These are phyloP conservation scores for Wickerhamomyces mucosus DNA, from an alignment of 805 yeast genomes.

Conservation along the genomic window DNA sequence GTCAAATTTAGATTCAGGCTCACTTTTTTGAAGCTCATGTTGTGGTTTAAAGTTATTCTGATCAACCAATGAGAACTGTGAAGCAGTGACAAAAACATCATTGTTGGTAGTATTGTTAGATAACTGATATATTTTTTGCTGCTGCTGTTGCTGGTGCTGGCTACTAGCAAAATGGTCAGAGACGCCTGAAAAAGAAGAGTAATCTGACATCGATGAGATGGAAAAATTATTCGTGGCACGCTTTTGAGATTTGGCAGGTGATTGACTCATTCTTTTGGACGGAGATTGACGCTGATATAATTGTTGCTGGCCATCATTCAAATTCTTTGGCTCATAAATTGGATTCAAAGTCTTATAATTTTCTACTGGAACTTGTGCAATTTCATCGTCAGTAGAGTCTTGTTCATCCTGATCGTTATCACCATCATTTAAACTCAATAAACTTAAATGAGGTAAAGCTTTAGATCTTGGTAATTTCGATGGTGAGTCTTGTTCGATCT, in stretches of 20 bases:
- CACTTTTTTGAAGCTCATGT: no score
- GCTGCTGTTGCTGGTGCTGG: slow-evolving; percentile 1
- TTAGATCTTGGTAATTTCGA: slow-evolving; percentile 17
- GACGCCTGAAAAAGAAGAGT: slow-evolving; percentile 11
- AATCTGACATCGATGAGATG: slow-evolving; percentile 17
- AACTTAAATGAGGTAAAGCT: slow-evolving; percentile 17
- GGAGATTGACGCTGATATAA: no score
- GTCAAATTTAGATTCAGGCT: no score
- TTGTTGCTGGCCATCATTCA: no score
- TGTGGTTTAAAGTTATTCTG: slow-evolving; percentile 1
- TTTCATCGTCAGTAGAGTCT: no score
- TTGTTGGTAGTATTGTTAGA: slow-evolving; percentile 12
- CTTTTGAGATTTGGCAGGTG: slow-evolving; percentile 1
- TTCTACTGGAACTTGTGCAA: slow-evolving; percentile 3
- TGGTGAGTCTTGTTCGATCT: slow-evolving; percentile 8
- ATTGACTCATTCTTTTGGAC: slow-evolving; percentile 1
- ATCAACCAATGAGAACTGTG: slow-evolving; percentile 23
- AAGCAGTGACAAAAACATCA: slow-evolving; percentile 31
- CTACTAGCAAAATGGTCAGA: slow-evolving; percentile 6
- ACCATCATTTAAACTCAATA: slow-evolving; percentile 16
- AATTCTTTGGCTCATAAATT: background rate
- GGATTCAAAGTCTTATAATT: background rate
- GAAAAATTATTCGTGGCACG: slow-evolving; percentile 11
- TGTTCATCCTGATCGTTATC: slow-evolving; percentile 8
- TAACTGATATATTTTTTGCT: slow-evolving; percentile 11